Evolutionary conservation across 305 asterid species (phyloP).

Genomic region (Rubia peregrina): DNA sequence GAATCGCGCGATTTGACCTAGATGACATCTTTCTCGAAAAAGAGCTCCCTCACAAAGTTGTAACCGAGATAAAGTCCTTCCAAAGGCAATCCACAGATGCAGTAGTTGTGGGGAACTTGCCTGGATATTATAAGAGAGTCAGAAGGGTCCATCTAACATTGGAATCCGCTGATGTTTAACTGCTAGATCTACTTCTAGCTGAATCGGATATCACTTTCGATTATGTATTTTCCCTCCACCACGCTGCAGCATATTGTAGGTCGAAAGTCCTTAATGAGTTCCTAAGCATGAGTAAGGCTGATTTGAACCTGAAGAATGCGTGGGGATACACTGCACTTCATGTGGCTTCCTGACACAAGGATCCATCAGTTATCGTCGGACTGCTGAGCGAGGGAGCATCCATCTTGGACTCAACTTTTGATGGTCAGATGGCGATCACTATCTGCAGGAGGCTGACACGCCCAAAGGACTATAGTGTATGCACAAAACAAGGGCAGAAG

Average conservation of each 20-base stretch:
- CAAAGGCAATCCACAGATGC: conserved; percentile 34
- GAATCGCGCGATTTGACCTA: conserved; percentile 45
- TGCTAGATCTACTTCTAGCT: conserved; percentile 49
- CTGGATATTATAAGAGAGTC: conserved; percentile 40
- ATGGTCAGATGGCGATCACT: conserved; percentile 60
- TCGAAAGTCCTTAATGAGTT: conserved; percentile 54
- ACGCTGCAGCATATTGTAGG: conserved; percentile 74
- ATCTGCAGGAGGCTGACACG: conserved; percentile 66
- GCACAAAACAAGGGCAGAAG: conserved; percentile 52
- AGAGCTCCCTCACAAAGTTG: conserved; percentile 49
- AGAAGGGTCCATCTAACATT: conserved; percentile 60
- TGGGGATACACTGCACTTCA: conserved; percentile 71
- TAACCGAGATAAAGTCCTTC: conserved; percentile 31
- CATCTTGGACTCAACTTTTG: conserved; percentile 44
- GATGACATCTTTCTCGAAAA: conserved; percentile 45
- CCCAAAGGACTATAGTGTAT: conserved; percentile 58
- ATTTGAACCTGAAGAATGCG: conserved; percentile 53
- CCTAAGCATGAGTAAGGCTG: conserved; percentile 41
- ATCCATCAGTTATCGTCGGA: conserved; percentile 45
- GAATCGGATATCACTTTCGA: conserved; percentile 69
- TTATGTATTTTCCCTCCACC: conserved; percentile 62
- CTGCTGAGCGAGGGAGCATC: conserved; percentile 51
- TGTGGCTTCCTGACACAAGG: conserved; percentile 76
- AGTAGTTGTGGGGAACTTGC: conserved; percentile 28
- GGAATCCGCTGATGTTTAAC: conserved; percentile 65